Conservation (phyloP, 768 basidiomycete genomes). For the Naganishia randhawae region DNA sequence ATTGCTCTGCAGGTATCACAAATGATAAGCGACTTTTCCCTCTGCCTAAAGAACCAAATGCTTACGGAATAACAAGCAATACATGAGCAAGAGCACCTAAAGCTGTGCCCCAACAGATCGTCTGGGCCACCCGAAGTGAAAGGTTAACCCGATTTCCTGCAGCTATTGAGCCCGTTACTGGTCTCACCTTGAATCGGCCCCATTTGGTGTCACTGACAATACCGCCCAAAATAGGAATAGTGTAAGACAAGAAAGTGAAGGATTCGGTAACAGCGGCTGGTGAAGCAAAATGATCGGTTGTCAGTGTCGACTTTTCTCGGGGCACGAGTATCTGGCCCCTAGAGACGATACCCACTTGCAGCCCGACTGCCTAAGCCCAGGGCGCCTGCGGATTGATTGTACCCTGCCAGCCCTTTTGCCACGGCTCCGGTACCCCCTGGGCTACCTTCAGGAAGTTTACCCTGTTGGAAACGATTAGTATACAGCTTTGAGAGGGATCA, state of each 20-base stretch:
- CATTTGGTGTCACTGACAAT: conserved; percentile 48
- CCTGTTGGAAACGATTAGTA: conserved; percentile 8
- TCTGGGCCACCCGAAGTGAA: not conserved
- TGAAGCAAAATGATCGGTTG: conserved; percentile 25
- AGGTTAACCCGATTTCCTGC: not conserved
- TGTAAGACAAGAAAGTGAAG: conserved; percentile 47
- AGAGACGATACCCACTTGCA: not conserved
- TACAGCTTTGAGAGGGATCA: not conserved
- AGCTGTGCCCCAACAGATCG: conserved; percentile 42
- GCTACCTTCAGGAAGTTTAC: conserved; percentile 39
- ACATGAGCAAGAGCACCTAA: conserved; percentile 45
- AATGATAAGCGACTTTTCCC: not conserved
- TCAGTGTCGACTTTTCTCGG: not conserved
- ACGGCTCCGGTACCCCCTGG: conserved; percentile 45
- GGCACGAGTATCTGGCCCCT: no score
- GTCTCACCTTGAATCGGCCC: conserved; percentile 43
- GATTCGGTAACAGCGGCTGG: conserved; percentile 38
- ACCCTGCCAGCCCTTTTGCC: conserved; percentile 32
- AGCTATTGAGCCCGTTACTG: not conserved
- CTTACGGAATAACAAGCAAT: conserved; percentile 39
- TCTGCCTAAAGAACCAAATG: not conserved
- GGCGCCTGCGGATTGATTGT: conserved; percentile 41
- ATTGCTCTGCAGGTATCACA: conserved; percentile 31
- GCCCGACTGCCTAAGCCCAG: conserved; percentile 36
- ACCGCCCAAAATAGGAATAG: conserved; percentile 44